Conservation (phyloP, 2,329 filamentous ascomycete species). For the Clonostachys sp. region DNA sequence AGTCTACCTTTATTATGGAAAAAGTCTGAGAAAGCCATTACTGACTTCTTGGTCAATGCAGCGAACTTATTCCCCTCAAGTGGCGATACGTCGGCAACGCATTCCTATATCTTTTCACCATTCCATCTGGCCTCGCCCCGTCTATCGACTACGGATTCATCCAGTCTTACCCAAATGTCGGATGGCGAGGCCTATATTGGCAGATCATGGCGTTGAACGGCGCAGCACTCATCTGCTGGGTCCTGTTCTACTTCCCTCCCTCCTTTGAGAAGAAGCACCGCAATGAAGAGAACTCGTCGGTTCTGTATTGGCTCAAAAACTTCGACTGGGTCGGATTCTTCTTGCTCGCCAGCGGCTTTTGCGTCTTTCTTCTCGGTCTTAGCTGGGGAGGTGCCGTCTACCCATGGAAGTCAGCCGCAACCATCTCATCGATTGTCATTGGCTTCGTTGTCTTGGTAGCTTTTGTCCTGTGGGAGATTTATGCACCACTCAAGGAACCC, state of each 20-base stretch:
- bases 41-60: too few relatives aligned
- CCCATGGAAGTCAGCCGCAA: conserved; percentile 38
- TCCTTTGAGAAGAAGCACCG: conserved; percentile 6
- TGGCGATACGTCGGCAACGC: conserved; percentile 7
- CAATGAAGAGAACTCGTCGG: background rate
- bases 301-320: background rate
- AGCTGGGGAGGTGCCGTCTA: conserved; percentile 48
- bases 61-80: conserved; percentile 10
- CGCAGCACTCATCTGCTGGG: conserved; percentile 3
- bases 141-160: conserved; percentile 8
- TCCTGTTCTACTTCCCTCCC: conserved; percentile 11
- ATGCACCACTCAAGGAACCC: background rate
- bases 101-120: conserved; percentile 6
- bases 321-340: conserved; percentile 31
- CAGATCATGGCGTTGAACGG: conserved; percentile 8
- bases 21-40: too few relatives aligned
- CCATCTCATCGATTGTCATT: conserved; percentile 38
- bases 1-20: too few relatives aligned
- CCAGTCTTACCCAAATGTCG: conserved; percentile 2
- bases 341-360: conserved; percentile 37
- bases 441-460: conserved; percentile 30
- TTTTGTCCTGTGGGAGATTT: conserved; percentile 39
- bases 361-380: conserved; percentile 43
- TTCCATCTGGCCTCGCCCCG: conserved; percentile 8
- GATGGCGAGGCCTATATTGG: conserved; percentile 11